Conservation (phyloP, 2,329 filamentous ascomycete species). For the Moelleriella libera region DNA sequence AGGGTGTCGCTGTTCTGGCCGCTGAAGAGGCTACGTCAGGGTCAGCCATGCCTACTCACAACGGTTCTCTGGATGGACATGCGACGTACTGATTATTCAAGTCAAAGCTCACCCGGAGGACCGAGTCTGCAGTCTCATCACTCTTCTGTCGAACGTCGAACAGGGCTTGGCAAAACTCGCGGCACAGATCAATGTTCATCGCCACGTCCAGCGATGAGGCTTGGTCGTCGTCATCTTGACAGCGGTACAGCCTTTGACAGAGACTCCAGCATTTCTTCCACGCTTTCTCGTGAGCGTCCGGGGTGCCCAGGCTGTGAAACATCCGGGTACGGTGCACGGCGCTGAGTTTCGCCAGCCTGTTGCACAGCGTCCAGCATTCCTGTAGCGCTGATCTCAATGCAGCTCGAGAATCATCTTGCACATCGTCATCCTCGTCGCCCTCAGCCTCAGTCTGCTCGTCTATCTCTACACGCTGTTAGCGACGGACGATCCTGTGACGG, state of each 20-base stretch:
- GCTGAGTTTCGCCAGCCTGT: constrained; percentile 74
- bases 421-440: constrained; percentile 35
- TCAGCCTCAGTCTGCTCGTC: constrained; percentile 38
- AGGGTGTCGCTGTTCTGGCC: constrained; percentile 68
- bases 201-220: constrained; percentile 46
- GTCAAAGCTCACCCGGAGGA: constrained; percentile 85
- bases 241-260: constrained; percentile 79
- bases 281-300: constrained; percentile 70
- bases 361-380: constrained; percentile 90
- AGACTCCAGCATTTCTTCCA: constrained; percentile 93
- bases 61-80: background rate
- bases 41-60: background rate
- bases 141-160: constrained; percentile 73
- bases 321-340: constrained; percentile 70
- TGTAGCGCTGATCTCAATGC: constrained; percentile 64
- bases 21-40: constrained; percentile 54
- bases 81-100: constrained; percentile 68
- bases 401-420: constrained; percentile 27
- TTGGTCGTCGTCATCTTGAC: constrained; percentile 52
- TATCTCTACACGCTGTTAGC: constrained; percentile 29
- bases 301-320: constrained; percentile 60
- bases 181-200: constrained; percentile 71
- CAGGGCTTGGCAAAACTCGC: constrained; percentile 81
- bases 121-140: constrained; percentile 70
- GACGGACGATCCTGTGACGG: background rate